A percentile compares a stretch with the other conserved stretches of the same genome.
Evolutionary conservation across 2,329 filamentous ascomycete species (phyloP).

Genomic region (Ambrosiella xylebori): DNA sequence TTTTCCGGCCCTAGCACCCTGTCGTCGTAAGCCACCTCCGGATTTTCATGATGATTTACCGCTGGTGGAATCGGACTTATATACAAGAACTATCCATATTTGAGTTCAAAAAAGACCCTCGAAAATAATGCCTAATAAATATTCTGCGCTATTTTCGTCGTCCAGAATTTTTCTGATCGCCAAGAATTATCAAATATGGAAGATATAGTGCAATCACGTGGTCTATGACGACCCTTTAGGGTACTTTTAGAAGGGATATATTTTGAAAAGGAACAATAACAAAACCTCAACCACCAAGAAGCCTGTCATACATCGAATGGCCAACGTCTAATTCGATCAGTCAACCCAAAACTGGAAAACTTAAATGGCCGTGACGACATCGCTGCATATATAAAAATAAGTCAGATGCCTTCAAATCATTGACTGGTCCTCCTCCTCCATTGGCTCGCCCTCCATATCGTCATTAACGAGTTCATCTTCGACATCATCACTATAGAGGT

Average conservation of each 20-base stretch:
- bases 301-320: no score
- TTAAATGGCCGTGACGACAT: slow-evolving; percentile 19
- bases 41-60: background rate
- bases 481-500: slow-evolving; percentile 21
- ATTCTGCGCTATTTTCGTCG: no score
- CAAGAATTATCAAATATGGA: no score
- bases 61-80: background rate
- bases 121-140: no score
- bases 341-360: background rate
- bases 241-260: no score
- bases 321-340: no score
- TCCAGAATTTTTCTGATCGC: no score
- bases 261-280: no score
- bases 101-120: no score
- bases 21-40: background rate
- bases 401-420: background rate
- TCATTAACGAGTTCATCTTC: slow-evolving; percentile 27
- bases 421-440: slow-evolving; percentile 20
- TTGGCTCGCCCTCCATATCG: slow-evolving; percentile 15
- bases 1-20: background rate
- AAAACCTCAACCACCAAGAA: no score
- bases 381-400: slow-evolving; percentile 18
- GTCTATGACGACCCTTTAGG: no score
- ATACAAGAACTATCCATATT: background rate
- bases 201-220: no score